phyloP scores from a whole-genome alignment of 73 alveolate genomes.

The Symbiodinium natans region DNA sequence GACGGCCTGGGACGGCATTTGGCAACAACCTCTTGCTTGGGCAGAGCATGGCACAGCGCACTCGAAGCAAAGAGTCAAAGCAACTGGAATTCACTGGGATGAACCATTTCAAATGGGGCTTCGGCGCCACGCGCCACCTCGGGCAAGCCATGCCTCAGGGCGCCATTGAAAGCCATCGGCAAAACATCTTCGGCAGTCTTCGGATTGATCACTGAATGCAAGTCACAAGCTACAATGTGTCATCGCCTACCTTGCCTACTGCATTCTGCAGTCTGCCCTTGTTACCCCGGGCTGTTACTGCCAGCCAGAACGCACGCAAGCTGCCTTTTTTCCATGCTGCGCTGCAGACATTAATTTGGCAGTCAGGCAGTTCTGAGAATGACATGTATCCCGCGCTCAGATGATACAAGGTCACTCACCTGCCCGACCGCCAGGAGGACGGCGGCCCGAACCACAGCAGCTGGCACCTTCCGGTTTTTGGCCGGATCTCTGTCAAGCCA shows the following conservation, averaged over 20 bases:
- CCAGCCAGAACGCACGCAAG: too few relatives aligned
- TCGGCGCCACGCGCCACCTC: conserved; percentile 90
- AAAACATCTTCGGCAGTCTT: too few relatives aligned
- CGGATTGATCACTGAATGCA: too few relatives aligned
- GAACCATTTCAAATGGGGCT: too few relatives aligned
- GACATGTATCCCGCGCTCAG: conserved; percentile 92
- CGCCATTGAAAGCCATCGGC: background rate
- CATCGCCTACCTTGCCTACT: too few relatives aligned
- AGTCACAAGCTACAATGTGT: too few relatives aligned
- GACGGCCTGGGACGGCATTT: conserved; percentile 25
- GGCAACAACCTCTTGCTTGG: too few relatives aligned
- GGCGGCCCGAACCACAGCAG: conserved; percentile 86
- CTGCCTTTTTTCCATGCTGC: background rate
- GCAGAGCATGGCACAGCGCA: too few relatives aligned
- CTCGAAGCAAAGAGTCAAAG: too few relatives aligned
- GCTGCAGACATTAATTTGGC: background rate
- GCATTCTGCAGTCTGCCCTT: too few relatives aligned
- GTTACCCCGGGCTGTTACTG: too few relatives aligned
- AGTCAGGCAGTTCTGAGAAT: conserved; percentile 78
- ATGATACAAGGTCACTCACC: conserved; percentile 87
- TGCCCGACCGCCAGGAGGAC: conserved; percentile 82
- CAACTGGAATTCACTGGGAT: too few relatives aligned
- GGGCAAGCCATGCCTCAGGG: conserved; percentile 72
- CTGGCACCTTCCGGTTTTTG: conserved; percentile 74
- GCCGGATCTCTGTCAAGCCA: conserved; percentile 92